Percentiles rank a stretch among this genome's conserved stretches.
Conservation (phyloP, 2,329 filamentous ascomycete genomes). For the Dactylellina drechsleri region DNA sequence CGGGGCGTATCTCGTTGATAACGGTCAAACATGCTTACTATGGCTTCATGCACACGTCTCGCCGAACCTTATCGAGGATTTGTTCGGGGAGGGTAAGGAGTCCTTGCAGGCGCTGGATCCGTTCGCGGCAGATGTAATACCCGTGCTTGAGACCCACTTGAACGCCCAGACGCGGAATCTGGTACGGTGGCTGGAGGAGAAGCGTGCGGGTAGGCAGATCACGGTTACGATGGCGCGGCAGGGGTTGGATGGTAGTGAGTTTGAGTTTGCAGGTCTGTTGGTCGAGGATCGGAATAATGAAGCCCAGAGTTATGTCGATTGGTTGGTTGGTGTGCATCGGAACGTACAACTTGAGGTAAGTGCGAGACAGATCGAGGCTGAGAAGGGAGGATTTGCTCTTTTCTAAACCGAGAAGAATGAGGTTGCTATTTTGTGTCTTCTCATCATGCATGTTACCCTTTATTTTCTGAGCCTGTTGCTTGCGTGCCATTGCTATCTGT, state of each 20-base stretch:
- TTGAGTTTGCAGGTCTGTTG: constrained; percentile 90
- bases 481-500: too few relatives aligned
- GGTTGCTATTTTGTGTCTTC: background rate
- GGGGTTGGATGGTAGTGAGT: constrained; percentile 92
- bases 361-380: constrained; percentile 48
- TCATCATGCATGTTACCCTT: constrained; percentile 11
- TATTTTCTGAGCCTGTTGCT: too few relatives aligned
- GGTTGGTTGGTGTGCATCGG: constrained; percentile 94
- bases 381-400: constrained; percentile 40
- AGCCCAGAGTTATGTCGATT: constrained; percentile 97
- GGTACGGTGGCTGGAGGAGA: constrained; percentile 81
- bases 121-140: constrained; percentile 76
- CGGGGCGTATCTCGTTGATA: constrained; percentile 93
- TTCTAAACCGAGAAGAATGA: constrained; percentile 10
- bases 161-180: constrained; percentile 96
- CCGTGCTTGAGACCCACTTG: constrained; percentile 87
- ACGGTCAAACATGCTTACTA: constrained; percentile 88
- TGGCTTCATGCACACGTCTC: constrained; percentile 95
- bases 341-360: constrained; percentile 88
- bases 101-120: constrained; percentile 81
- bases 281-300: constrained; percentile 97
- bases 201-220: constrained; percentile 85
- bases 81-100: constrained; percentile 81
- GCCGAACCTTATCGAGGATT: constrained; percentile 86
- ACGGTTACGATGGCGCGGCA: constrained; percentile 91